Percentiles rank a stretch among this genome's conserved stretches.
Conservation (phyloP, 1,284 basidiomycete species). For the Fomitopsis betulina region DNA sequence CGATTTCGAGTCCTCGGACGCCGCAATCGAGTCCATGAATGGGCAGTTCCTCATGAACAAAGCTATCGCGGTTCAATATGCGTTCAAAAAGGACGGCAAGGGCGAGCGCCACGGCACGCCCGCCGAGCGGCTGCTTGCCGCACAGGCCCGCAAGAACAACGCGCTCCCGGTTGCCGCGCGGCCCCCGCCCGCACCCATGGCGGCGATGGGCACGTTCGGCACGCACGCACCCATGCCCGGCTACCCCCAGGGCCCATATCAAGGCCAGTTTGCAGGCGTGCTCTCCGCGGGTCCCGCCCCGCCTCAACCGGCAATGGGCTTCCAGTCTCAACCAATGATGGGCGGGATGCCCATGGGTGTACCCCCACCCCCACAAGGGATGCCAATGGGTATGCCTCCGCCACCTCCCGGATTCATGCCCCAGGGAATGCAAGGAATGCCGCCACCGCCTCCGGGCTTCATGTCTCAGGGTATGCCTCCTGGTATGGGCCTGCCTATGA, state of each 20-base stretch:
- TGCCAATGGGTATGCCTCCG: constrained; percentile 53
- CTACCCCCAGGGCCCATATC: constrained; percentile 61
- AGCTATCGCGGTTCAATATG: constrained; percentile 93
- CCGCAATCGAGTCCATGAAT: constrained; percentile 95
- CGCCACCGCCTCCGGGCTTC: constrained; percentile 26
- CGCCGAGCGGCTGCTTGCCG: constrained; percentile 91
- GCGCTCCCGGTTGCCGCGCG: constrained; percentile 73
- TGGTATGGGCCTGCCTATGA: constrained; percentile 18
- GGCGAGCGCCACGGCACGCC: constrained; percentile 95
- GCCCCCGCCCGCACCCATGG: constrained; percentile 63
- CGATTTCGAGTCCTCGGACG: constrained; percentile 96
- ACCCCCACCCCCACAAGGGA: constrained; percentile 23
- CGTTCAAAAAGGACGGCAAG: constrained; percentile 98
- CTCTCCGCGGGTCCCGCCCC: constrained; percentile 68
- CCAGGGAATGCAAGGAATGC: constrained; percentile 27
- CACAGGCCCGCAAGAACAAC: constrained; percentile 94
- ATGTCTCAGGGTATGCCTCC: constrained; percentile 21
- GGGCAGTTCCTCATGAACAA: constrained; percentile 98
- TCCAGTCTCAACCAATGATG: constrained; percentile 64
- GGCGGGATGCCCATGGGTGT: constrained; percentile 32
- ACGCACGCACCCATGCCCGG: constrained; percentile 56
- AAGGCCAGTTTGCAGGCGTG: constrained; percentile 85
- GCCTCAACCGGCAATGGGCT: constrained; percentile 48
- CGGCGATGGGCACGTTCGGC: constrained; percentile 41
- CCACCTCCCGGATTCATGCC: constrained; percentile 55